Percentiles rank a stretch among this genome's conserved stretches.
These are phyloP conservation scores for Sistotremastrum suecicum DNA, from an alignment of 768 basidiomycete genomes.

Conservation along the genomic window DNA sequence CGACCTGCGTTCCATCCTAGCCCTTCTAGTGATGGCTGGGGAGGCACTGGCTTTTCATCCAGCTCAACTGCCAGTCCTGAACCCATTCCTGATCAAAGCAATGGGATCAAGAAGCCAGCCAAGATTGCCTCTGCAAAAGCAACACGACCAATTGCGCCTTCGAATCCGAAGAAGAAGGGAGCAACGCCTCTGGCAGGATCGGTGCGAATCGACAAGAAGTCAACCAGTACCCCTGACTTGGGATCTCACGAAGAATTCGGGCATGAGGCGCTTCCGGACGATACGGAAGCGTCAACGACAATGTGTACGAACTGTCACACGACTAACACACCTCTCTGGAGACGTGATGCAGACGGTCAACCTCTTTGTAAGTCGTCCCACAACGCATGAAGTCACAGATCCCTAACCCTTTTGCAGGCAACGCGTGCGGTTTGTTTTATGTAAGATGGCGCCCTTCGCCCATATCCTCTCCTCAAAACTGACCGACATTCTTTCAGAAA, in stretches of 20 bases:
- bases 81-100: slow-evolving; percentile 35
- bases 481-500: slow-evolving; percentile 40
- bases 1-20: slow-evolving; percentile 45
- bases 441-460: slow-evolving; percentile 31
- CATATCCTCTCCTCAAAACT: neutral
- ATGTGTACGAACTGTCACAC: slow-evolving; percentile 92
- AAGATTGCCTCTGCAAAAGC: slow-evolving; percentile 16
- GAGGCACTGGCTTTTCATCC: slow-evolving; percentile 41
- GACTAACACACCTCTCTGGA: slow-evolving; percentile 88
- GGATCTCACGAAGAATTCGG: slow-evolving; percentile 15
- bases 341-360: slow-evolving; percentile 85
- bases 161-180: slow-evolving; percentile 20
- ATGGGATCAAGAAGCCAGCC: slow-evolving; percentile 14
- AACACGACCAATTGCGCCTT: slow-evolving; percentile 48
- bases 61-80: slow-evolving; percentile 24
- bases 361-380: slow-evolving; percentile 55
- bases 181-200: slow-evolving; percentile 36
- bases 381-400: too few relatives aligned
- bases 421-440: slow-evolving; percentile 88
- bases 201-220: slow-evolving; percentile 17
- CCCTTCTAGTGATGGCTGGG: slow-evolving; percentile 76
- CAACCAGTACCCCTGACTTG: slow-evolving; percentile 57
- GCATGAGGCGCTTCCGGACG: slow-evolving; percentile 24
- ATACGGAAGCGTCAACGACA: slow-evolving; percentile 60
- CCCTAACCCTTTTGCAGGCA: slow-evolving; percentile 30